These are phyloP conservation scores for Aegilops bicornis DNA, from an alignment of 176 grass and related monocot genomes.

Conservation along the genomic window DNA sequence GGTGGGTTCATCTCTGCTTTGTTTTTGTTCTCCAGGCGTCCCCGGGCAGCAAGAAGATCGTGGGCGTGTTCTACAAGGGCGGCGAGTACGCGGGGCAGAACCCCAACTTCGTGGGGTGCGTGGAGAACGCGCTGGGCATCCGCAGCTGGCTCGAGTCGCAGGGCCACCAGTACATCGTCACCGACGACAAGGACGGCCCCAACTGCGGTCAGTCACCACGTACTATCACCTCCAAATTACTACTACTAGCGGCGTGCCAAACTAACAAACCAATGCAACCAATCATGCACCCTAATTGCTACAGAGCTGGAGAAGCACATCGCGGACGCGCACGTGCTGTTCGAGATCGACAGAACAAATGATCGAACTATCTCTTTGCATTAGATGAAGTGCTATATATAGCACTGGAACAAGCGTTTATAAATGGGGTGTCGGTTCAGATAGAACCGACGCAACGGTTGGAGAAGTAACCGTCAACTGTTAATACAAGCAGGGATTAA, in stretches of 20 bases:
- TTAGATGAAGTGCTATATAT: too few species aligned
- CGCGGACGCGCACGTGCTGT: conserved; percentile 46
- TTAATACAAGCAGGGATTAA: too few species aligned
- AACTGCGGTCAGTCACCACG: conserved; percentile 48
- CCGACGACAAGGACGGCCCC: conserved; percentile 83
- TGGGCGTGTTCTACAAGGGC: conserved; percentile 87
- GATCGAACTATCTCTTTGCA: too few species aligned
- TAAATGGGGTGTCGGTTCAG: too few species aligned
- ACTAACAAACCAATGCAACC: too few species aligned
- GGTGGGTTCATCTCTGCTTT: background rate
- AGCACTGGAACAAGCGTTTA: too few species aligned
- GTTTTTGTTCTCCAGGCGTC: conserved; percentile 34
- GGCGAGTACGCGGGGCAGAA: conserved; percentile 65
- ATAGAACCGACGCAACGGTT: too few species aligned
- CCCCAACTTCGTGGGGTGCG: conserved; percentile 71
- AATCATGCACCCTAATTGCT: too few species aligned
- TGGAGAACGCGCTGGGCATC: conserved; percentile 58
- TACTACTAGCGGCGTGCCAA: too few species aligned
- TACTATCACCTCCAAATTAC: too few species aligned
- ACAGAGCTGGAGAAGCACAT: conserved; percentile 59
- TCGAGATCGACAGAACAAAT: too few species aligned
- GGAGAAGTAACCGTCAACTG: too few species aligned
- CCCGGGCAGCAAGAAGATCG: conserved; percentile 73
- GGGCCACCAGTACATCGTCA: conserved; percentile 83
- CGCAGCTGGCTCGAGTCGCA: conserved; percentile 69